Conservation (phyloP, 805 yeast species). For the Metschnikowia vanudenii region DNA sequence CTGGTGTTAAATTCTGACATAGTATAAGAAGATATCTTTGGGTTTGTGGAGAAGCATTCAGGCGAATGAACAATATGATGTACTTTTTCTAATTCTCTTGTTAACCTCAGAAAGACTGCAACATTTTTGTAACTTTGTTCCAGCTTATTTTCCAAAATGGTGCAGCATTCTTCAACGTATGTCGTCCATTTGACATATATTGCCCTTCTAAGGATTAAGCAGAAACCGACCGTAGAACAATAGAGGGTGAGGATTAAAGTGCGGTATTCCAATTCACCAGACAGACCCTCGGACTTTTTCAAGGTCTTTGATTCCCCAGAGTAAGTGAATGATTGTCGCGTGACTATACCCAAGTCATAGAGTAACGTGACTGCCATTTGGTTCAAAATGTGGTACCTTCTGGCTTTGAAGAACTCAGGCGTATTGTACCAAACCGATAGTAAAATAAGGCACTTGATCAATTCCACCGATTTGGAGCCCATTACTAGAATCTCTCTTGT, state of each 20-base stretch:
- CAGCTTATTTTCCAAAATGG: conserved; percentile 40
- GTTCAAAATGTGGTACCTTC: conserved; percentile 71
- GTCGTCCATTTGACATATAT: conserved; percentile 63
- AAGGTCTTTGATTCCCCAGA: conserved; percentile 11
- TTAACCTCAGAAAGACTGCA: conserved; percentile 58
- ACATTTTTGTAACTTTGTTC: conserved; percentile 38
- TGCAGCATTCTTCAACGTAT: conserved; percentile 61
- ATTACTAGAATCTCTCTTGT: conserved; percentile 60
- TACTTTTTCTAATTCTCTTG: conserved; percentile 59
- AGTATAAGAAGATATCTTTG: conserved; percentile 37
- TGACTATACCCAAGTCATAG: conserved; percentile 73
- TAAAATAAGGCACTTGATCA: conserved; percentile 59
- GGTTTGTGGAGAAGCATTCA: conserved; percentile 23
- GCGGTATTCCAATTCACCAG: conserved; percentile 44
- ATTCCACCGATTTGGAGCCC: conserved; percentile 69
- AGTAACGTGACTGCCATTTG: conserved; percentile 64
- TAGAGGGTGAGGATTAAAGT: conserved; percentile 58
- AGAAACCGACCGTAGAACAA: conserved; percentile 58
- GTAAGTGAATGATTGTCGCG: conserved; percentile 37
- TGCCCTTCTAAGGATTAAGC: conserved; percentile 64
- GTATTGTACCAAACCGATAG: conserved; percentile 79
- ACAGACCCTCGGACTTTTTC: conserved; percentile 16
- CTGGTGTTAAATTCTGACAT: conserved; percentile 50
- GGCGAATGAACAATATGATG: conserved; percentile 48
- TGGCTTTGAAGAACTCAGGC: conserved; percentile 76